Conservation (phyloP, 164 flowering plant species). For the Umbilicus rupestris region DNA sequence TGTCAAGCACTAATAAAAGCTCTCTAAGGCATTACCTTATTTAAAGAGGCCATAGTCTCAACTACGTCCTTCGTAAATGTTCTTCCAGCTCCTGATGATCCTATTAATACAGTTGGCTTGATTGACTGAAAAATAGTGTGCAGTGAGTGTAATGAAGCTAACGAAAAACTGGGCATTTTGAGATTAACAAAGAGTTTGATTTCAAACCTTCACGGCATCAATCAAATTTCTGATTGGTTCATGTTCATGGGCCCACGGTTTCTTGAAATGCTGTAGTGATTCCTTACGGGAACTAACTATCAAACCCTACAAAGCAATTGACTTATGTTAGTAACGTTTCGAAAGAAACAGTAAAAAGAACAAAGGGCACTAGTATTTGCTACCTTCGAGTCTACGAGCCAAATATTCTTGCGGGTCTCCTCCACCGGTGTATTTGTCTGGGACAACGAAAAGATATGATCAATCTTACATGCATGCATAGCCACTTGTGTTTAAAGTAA, state of each 20-base stretch:
- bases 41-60: conserved; percentile 6
- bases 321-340: conserved; percentile 17
- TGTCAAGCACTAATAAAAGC: neutral
- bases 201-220: conserved; percentile 12
- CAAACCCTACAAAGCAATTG: neutral
- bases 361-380: neutral
- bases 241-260: conserved; percentile 8
- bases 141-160: neutral
- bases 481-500: neutral
- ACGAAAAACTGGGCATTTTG: neutral
- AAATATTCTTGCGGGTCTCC: conserved; percentile 48
- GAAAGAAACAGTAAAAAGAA: neutral
- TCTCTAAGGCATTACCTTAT: neutral
- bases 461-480: neutral
- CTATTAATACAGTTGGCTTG: conserved; percentile 10
- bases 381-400: conserved; percentile 62
- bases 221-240: conserved; percentile 7
- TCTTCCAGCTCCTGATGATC: conserved; percentile 11
- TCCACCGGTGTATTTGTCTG: conserved; percentile 44
- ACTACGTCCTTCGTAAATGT: conserved; percentile 7
- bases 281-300: conserved; percentile 5
- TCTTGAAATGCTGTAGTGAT: conserved; percentile 7
- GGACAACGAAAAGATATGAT: conserved; percentile 2
- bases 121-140: conserved; percentile 1
- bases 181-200: conserved; percentile 26